Base-by-base conservation (phyloP, 306 rosid genomes). In the Dryas octopetala region DNA sequence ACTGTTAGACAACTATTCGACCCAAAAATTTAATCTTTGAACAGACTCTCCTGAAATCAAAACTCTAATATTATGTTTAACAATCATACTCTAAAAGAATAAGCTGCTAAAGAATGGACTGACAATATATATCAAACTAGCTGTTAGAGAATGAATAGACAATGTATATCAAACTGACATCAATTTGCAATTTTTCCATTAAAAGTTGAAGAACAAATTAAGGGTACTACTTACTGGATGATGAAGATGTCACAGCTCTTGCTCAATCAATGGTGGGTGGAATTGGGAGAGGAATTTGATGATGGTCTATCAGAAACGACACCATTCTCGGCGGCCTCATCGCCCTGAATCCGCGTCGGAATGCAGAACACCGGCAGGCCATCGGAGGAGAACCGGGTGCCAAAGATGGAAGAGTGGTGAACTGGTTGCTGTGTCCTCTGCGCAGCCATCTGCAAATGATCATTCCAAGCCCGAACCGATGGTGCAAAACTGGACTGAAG, bases 401-500 rank as follows among this genome's bases (percentile, higher is more conserved):
- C 92, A 41, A 85, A 82, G 17, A 88, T 77, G 16, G 94, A 86
- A 69, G 88, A 55, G 8, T 79, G 91, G 19, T 78, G 83, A 60
- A 81, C 68, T 17, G 80, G 71, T 12, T 48, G 80, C 16, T 80
- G 86, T 4, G 85, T 28, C 82, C 82, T 86, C 32, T 83, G 88
- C 28, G 86, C 64, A 44, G 75, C 74, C 72, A 75, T 74, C 12
- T 85, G 59, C 19, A 69, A 79, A 57, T 80, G 78, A 62, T 85
- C 89, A 48, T 79, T 83, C 98, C 98, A 89, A 61, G 85, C 84
- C 9, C 84, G 79, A 74, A 61, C 58, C 9, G 80, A 82, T 2
- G 84, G 87, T 12, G 91, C 46, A 70, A 82, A 85, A 80, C 86
- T 88, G 76, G 93, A 89, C 87, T 90, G 91, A 84, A 90, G 91